Base-by-base conservation (phyloP, 805 yeast species). In the Wickerhamiella sorbophila region DNA sequence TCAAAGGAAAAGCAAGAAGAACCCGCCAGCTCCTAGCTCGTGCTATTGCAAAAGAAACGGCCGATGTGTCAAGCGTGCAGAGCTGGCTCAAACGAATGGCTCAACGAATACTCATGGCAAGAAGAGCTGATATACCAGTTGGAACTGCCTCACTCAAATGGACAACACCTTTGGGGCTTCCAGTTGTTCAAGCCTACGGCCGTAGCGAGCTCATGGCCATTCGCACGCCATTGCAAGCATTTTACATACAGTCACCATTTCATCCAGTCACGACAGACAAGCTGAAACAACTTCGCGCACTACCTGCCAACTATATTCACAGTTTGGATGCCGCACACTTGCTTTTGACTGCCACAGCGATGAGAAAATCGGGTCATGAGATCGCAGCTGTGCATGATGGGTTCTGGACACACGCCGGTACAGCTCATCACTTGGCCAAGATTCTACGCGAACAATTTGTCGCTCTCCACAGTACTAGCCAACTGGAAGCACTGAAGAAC, bases 301-400 rank as follows among this genome's bases (percentile, higher is more conserved):
- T 86, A 56, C 91, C 94, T 19, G 95, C 95, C 29, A 86, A 86
- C 56, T 86, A 71, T 58, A 77, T 86, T 27, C 95, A 86, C 57
- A 83, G 94, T 0, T 66, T 86, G 45, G 95, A 86, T 66, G 95
- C 95, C 1, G 77, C 94, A 1, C 95, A 86, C 58, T 85, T 86
- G 95, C 65, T 86, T 37, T 60, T 82, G 61, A 79, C 94, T 2
- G 86, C 94, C 0, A 64, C 26, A 69, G 39, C 72, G 71, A 22
- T 83, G 91, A 59, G 74, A 74, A 3, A 68, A 71, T 36, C 54
- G 53, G 2, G 74, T 71, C 0, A 57, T 82, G 86, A 85, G 66
- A 34, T 34, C 17, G 93, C 95, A 0, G 77, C 95, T 0, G 94
- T 86, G 29, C 95, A 86, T 60, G 95, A 85, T 59, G 84, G 95